Base-by-base conservation (phyloP, 2,329 filamentous ascomycete species). In the Penicillium sp. region DNA sequence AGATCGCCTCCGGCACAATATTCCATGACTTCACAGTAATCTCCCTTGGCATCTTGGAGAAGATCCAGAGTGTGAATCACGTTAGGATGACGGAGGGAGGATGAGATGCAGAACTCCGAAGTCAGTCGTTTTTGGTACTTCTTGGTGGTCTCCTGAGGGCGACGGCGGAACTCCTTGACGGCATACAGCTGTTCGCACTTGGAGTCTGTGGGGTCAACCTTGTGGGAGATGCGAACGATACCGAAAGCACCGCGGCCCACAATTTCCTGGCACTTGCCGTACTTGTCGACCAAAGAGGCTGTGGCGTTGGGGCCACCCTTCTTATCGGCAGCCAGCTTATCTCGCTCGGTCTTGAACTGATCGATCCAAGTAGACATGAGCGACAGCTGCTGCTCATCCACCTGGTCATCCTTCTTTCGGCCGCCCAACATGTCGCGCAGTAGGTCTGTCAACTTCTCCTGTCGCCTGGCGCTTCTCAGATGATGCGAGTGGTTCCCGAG, bases 11-110 rank as follows among this genome's bases (percentile, higher is more conserved):
- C 94, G 36, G 93, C 92, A 72, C 94, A 99, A 71, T 94, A 99
- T 75, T 99, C 94, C 94, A 99, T 99, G 48, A 99, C 94, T 73
- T 99, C 94, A 75, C 94, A 99, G 74, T 94, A 97, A 70, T 96
- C 92, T 56, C 94, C 94, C 77, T 97, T 97, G 65, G 93, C 86
- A 68, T 99, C 94, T 75, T 97, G 90, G 39, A 99, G 83, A 10
- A 99, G 83, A 70, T 99, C 94, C 49, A 99, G 84, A 1, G 94
- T 99, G 74, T 97, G 94, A 65, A 99, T 99, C 67, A 99, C 91
- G 70, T 99, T 99, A 13, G 94, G 93, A 71, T 99, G 94, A 59
- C 92, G 90, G 57, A 99, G 84, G 9, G 92, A 96, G 0, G 93
- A 97, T 1, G 94, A 97, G 65, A 99, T 97, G 77, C 94, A 97